A percentile compares a stretch with the other conserved stretches of the same genome.
These are phyloP conservation scores for Tagetes patula DNA, from an alignment of 129 eudicot species.

Conservation along the genomic window DNA sequence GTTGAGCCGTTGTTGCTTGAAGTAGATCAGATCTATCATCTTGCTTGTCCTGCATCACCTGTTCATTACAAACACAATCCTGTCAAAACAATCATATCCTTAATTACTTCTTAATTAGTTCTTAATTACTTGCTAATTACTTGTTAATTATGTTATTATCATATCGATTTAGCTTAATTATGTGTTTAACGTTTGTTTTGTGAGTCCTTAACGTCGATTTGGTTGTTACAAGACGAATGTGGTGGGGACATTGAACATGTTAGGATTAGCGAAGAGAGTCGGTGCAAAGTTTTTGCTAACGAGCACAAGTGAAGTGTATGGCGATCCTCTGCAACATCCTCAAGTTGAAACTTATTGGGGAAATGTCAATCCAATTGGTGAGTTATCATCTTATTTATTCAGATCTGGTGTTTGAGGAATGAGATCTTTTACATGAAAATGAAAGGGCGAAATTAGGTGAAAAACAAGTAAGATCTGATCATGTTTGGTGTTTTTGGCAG, in stretches of 20 bases:
- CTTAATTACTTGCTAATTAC: too few relatives aligned
- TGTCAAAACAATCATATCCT: constrained; percentile 93
- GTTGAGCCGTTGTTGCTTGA: constrained; percentile 83
- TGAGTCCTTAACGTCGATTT: constrained; percentile 22
- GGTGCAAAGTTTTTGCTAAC: constrained; percentile 40
- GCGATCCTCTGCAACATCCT: constrained; percentile 93
- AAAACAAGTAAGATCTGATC: constrained; percentile 18
- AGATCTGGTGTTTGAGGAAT: not conserved
- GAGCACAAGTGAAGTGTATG: constrained; percentile 80
- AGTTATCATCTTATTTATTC: not conserved
- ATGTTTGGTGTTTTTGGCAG: constrained; percentile 43
- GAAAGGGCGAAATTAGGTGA: too few relatives aligned
- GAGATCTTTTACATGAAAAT: not conserved
- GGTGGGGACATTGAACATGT: constrained; percentile 43
- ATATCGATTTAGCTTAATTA: not conserved
- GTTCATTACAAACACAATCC: constrained; percentile 88
- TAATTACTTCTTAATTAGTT: constrained; percentile 1
- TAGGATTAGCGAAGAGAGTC: constrained; percentile 37
- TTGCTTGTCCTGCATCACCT: constrained; percentile 96
- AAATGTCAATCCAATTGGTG: constrained; percentile 92
- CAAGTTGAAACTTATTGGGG: constrained; percentile 96
- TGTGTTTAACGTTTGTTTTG: not conserved
- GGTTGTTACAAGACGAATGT: constrained; percentile 38
- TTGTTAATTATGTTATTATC: too few relatives aligned
- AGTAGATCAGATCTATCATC: constrained; percentile 96